Percentiles rank a stretch among this genome's conserved stretches.
Conservation (phyloP, 2,329 filamentous ascomycete genomes). For the Penicillium griseofulvum region DNA sequence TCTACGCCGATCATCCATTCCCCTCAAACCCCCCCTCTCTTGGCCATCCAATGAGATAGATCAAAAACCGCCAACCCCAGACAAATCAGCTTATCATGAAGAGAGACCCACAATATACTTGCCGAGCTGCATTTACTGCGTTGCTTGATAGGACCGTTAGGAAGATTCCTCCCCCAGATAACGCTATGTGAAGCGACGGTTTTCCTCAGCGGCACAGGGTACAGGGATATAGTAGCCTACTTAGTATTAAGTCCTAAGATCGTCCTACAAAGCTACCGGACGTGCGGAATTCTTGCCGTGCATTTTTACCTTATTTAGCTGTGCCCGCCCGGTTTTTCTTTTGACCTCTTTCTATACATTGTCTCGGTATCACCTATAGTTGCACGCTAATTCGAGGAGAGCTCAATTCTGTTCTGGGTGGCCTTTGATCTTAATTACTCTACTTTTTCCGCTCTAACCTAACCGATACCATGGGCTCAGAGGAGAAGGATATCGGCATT, state of each 20-base stretch:
- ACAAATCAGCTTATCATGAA: background rate
- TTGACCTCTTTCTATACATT: background rate
- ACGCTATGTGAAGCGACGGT: background rate
- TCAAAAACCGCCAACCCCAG: background rate
- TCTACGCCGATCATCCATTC: background rate
- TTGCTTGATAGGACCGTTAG: background rate
- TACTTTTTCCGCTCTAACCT: too few species aligned
- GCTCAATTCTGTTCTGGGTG: background rate
- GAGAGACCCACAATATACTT: background rate
- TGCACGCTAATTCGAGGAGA: background rate
- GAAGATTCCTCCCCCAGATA: background rate
- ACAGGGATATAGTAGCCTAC: background rate
- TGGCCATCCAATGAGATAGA: background rate
- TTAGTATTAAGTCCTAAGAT: background rate
- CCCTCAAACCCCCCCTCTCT: background rate
- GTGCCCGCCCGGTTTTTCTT: background rate
- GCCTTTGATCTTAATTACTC: background rate
- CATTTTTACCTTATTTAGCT: background rate
- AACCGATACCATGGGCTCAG: conserved; percentile 10
- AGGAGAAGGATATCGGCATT: conserved; percentile 43
- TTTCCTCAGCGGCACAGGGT: background rate
- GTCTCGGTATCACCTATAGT: background rate
- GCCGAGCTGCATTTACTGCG: background rate
- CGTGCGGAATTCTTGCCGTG: background rate
- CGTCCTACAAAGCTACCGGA: background rate